Evolutionary conservation across 164 flowering plant species (phyloP).

Genomic region (grape (Vitis vinifera)): DNA sequence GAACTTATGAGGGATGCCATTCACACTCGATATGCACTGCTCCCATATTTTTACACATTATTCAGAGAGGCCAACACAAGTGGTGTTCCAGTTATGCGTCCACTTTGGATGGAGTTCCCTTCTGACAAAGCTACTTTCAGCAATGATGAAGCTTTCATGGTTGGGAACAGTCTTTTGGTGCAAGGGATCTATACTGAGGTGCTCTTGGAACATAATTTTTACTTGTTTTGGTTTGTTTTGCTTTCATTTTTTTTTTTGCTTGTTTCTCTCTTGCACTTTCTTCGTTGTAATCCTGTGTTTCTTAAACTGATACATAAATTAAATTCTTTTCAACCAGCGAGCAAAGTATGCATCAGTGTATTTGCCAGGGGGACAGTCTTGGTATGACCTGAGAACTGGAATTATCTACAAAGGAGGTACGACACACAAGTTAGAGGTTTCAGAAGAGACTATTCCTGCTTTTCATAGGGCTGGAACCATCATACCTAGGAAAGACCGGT

Average conservation of each 20-base stretch:
- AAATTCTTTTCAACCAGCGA: too few relatives aligned
- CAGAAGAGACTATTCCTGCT: too few relatives aligned
- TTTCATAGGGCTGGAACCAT: too few relatives aligned
- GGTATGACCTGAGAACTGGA: too few relatives aligned
- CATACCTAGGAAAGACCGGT: too few relatives aligned
- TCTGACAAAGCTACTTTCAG: conserved; percentile 77
- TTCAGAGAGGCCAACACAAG: conserved; percentile 82
- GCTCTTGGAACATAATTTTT: not conserved
- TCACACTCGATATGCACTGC: conserved; percentile 70
- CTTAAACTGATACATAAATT: too few relatives aligned
- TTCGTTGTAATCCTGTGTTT: too few relatives aligned
- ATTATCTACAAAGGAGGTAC: too few relatives aligned
- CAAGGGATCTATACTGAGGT: conserved; percentile 94
- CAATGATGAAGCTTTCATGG: conserved; percentile 98
- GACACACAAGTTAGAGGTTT: too few relatives aligned
- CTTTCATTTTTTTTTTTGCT: not conserved
- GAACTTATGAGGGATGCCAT: conserved; percentile 84
- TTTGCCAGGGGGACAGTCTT: too few relatives aligned
- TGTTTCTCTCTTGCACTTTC: too few relatives aligned
- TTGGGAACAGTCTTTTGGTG: conserved; percentile 82
- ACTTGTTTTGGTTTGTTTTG: not conserved
- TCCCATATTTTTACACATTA: conserved; percentile 91
- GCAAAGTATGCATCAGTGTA: too few relatives aligned
- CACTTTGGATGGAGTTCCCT: conserved; percentile 99
- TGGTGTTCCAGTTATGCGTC: conserved; percentile 90